These are phyloP conservation scores for Trichoderma aggressivum DNA, from an alignment of 2,329 filamentous ascomycete genomes.

Conservation along the genomic window DNA sequence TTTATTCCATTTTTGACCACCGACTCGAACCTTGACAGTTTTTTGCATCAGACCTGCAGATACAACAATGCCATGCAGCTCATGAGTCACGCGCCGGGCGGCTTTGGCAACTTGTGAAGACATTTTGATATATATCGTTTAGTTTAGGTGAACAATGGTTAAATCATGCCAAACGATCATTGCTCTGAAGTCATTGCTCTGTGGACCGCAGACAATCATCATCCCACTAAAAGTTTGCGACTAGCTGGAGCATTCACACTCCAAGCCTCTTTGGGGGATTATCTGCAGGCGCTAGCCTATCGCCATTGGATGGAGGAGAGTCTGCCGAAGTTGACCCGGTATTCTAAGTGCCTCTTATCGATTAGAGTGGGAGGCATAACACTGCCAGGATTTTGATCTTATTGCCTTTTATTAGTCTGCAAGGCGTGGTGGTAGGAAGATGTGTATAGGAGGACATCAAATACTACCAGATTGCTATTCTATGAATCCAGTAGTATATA, in stretches of 20 bases:
- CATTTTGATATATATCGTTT: slow-evolving; percentile 29
- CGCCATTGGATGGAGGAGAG: neutral
- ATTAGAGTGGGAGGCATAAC: neutral
- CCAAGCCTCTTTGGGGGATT: neutral
- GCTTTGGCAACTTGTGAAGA: slow-evolving; percentile 41
- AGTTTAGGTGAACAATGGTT: neutral
- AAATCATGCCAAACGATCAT: neutral
- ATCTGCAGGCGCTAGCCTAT: neutral
- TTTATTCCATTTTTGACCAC: slow-evolving; percentile 68
- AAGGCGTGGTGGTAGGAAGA: neutral
- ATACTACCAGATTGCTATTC: neutral
- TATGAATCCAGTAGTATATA: neutral
- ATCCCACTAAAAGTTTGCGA: slow-evolving; percentile 11
- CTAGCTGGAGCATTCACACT: neutral
- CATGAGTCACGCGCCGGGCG: slow-evolving; percentile 45
- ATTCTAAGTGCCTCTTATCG: neutral
- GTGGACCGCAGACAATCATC: neutral
- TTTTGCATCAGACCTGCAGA: slow-evolving; percentile 74
- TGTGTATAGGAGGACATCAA: neutral
- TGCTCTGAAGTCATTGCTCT: neutral
- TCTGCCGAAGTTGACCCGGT: neutral
- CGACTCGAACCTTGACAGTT: slow-evolving; percentile 74
- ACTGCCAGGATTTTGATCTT: neutral
- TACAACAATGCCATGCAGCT: slow-evolving; percentile 67
- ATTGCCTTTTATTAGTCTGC: neutral